Conservation (phyloP, 768 basidiomycete species). For the Pleurotus giganteus region DNA sequence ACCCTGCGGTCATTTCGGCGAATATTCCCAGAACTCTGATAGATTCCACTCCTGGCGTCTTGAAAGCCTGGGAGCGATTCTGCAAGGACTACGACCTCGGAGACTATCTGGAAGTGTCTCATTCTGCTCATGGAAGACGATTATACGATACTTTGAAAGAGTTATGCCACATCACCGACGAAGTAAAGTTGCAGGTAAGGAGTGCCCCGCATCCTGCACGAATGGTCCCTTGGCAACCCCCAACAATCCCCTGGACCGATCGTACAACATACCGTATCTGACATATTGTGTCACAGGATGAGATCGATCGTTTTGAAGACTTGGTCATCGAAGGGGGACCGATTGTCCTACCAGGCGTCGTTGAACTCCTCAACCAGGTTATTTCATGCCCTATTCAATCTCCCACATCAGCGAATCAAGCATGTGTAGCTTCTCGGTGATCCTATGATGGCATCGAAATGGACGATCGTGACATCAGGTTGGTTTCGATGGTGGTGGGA, state of each 20-base stretch:
- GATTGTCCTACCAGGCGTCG: constrained; percentile 64
- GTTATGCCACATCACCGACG: constrained; percentile 61
- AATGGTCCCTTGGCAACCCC: not conserved
- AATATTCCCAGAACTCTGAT: constrained; percentile 55
- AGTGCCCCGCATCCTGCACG: not conserved
- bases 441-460: constrained; percentile 35
- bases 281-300: constrained; percentile 37
- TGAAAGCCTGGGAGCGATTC: constrained; percentile 74
- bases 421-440: not conserved
- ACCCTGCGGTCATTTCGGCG: constrained; percentile 4
- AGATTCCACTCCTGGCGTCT: constrained; percentile 84
- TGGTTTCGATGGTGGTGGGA: constrained; percentile 10
- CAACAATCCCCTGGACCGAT: not conserved
- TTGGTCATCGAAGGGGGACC: constrained; percentile 68
- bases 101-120: constrained; percentile 43
- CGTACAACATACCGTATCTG: not conserved
- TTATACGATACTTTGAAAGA: constrained; percentile 73
- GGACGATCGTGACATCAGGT: constrained; percentile 90
- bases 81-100: constrained; percentile 57
- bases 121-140: constrained; percentile 73
- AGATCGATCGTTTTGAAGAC: constrained; percentile 76
- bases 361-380: constrained; percentile 54
- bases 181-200: constrained; percentile 53
- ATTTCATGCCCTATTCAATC: not conserved
- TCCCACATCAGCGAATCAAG: not conserved